Evolutionary conservation across 1,284 basidiomycete genomes (phyloP).

Genomic region (Malassezia sp.): DNA sequence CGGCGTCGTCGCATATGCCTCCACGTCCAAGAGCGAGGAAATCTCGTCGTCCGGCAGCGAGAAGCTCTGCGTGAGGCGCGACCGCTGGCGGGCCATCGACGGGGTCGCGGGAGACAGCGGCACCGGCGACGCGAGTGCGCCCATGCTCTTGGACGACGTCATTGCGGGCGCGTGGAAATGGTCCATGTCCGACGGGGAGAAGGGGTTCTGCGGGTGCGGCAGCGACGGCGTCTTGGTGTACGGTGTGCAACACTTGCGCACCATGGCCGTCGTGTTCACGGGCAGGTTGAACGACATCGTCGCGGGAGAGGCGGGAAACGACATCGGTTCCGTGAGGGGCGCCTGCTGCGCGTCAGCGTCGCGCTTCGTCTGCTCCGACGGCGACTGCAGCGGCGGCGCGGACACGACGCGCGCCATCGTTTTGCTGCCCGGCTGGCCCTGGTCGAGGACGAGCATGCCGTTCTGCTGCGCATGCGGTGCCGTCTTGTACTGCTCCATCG

Average conservation of each 20-base stretch:
- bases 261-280: constrained; percentile 9
- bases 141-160: constrained; percentile 31
- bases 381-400: constrained; percentile 18
- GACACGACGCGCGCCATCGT: constrained; percentile 25
- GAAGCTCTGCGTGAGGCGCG: constrained; percentile 11
- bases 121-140: constrained; percentile 22
- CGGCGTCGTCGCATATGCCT: constrained; percentile 17
- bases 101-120: constrained; percentile 17
- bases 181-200: constrained; percentile 6
- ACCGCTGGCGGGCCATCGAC: not conserved
- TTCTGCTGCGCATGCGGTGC: no score
- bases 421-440: constrained; percentile 16
- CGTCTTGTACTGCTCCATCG: not conserved
- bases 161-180: constrained; percentile 16
- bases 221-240: constrained; percentile 5
- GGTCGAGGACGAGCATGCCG: constrained; percentile 18
- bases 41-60: constrained; percentile 16
- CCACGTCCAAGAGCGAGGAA: constrained; percentile 18
- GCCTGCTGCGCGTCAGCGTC: not conserved
- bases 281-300: constrained; percentile 9
- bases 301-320: constrained; percentile 25
- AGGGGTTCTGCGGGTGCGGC: not conserved
- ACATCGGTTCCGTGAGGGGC: constrained; percentile 3
- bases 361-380: constrained; percentile 3
- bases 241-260: constrained; percentile 14